Conservation (phyloP, 2,329 filamentous ascomycete genomes). For the Bipolaris gigantea region DNA sequence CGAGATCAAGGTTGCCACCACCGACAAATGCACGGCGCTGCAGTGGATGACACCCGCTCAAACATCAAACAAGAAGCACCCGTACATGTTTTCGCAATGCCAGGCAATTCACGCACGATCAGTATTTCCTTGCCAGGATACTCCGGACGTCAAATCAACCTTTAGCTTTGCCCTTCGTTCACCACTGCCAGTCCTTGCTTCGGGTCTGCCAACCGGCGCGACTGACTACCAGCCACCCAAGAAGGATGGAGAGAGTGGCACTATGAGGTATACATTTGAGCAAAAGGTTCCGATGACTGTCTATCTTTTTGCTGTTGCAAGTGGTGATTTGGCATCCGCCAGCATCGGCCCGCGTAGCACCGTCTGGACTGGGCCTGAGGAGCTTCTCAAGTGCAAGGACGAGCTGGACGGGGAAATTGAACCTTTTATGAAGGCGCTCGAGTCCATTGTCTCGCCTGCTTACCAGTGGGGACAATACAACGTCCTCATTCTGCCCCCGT, state of each 20-base stretch:
- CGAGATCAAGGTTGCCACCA: slow-evolving; percentile 67
- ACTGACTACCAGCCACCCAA: slow-evolving; percentile 54
- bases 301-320: slow-evolving; percentile 91
- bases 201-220: slow-evolving; percentile 67
- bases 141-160: slow-evolving; percentile 95
- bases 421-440: slow-evolving; percentile 84
- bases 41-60: slow-evolving; percentile 95
- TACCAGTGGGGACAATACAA: slow-evolving; percentile 97
- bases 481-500: slow-evolving; percentile 83
- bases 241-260: slow-evolving; percentile 57
- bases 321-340: slow-evolving; percentile 81
- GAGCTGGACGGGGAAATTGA: slow-evolving; percentile 91
- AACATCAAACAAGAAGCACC: slow-evolving; percentile 92
- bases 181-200: slow-evolving; percentile 85
- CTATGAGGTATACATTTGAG: slow-evolving; percentile 76
- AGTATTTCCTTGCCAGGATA: slow-evolving; percentile 95
- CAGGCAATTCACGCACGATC: slow-evolving; percentile 95
- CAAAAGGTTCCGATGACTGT: slow-evolving; percentile 91
- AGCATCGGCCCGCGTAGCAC: slow-evolving; percentile 81
- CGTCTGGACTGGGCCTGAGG: slow-evolving; percentile 86
- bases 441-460: slow-evolving; percentile 72
- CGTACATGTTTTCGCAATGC: slow-evolving; percentile 98
- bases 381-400: slow-evolving; percentile 81
- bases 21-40: slow-evolving; percentile 83
- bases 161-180: slow-evolving; percentile 88